Evolutionary conservation across 257 asterid genomes (phyloP).

Genomic region (Solanum megistacrolobum): DNA sequence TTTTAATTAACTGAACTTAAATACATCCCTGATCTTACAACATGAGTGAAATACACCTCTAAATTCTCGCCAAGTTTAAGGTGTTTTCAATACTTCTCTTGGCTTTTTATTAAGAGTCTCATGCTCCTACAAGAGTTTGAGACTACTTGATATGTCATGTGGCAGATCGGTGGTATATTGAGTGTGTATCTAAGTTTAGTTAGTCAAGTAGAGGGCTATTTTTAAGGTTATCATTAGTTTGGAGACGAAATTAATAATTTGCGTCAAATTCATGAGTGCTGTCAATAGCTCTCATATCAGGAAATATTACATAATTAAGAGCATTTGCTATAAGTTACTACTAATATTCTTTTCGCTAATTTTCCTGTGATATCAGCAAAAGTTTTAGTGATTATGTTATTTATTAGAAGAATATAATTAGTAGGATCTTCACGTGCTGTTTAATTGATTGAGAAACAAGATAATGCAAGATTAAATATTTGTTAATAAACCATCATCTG

Average conservation of each 20-base stretch:
- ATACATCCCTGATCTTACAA: fast-evolving
- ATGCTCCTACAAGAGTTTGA: neutral
- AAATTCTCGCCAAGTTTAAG: neutral
- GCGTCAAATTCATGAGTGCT: neutral
- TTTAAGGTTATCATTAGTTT: too few species aligned
- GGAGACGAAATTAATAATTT: too few species aligned
- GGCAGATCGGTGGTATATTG: neutral
- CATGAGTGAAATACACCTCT: neutral
- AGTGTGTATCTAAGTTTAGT: neutral
- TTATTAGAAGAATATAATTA: neutral
- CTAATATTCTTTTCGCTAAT: neutral
- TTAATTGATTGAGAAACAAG: neutral
- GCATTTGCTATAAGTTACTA: neutral
- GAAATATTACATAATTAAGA: neutral
- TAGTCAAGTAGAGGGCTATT: too few species aligned
- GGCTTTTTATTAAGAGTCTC: neutral
- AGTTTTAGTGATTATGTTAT: neutral
- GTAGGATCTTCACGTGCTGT: neutral
- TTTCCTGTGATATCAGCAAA: neutral
- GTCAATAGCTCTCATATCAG: neutral
- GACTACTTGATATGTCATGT: neutral
- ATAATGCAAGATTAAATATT: neutral
- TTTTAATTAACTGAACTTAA: too few species aligned
- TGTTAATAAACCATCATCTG: neutral
- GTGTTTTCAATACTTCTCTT: too few species aligned